phyloP scores from a whole-genome alignment of 306 rosid species.

The Oemleria cerasiformis region DNA sequence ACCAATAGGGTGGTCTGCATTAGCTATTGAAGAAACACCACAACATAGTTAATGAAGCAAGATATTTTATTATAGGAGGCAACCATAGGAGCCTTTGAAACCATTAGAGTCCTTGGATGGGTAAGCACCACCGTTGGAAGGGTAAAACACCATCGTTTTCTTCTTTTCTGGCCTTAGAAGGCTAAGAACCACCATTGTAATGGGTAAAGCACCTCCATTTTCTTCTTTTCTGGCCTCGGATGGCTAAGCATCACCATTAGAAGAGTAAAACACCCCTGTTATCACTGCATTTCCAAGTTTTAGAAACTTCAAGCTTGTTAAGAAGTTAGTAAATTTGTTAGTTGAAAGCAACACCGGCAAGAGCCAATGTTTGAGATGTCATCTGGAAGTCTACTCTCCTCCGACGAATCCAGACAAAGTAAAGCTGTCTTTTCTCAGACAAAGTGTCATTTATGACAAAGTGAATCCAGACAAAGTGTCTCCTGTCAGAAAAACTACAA shows the following conservation, averaged over 20 bases:
- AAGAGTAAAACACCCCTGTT: no score
- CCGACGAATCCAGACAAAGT: not conserved
- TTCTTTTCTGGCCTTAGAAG: not conserved
- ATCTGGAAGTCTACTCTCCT: not conserved
- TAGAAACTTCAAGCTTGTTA: slow-evolving; percentile 3
- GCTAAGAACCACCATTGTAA: not conserved
- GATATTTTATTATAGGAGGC: not conserved
- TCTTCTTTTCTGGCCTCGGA: not conserved
- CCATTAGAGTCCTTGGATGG: not conserved
- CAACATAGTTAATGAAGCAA: not conserved
- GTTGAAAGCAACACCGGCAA: not conserved
- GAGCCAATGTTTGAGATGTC: not conserved
- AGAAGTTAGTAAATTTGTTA: not conserved
- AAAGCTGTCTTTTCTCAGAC: not conserved
- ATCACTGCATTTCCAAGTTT: not conserved
- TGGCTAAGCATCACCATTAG: no score
- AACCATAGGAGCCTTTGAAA: not conserved
- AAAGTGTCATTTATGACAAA: no score
- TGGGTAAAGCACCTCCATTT: no score
- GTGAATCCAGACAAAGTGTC: no score
- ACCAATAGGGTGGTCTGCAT: no score
- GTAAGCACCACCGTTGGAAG: not conserved
- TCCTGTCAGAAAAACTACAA: slow-evolving; percentile 19
- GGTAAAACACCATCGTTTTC: not conserved
- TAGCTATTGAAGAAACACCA: no score